These are phyloP conservation scores for Aspergillus novoparasiticus DNA, from an alignment of 2,329 filamentous ascomycete genomes.

Conservation along the genomic window DNA sequence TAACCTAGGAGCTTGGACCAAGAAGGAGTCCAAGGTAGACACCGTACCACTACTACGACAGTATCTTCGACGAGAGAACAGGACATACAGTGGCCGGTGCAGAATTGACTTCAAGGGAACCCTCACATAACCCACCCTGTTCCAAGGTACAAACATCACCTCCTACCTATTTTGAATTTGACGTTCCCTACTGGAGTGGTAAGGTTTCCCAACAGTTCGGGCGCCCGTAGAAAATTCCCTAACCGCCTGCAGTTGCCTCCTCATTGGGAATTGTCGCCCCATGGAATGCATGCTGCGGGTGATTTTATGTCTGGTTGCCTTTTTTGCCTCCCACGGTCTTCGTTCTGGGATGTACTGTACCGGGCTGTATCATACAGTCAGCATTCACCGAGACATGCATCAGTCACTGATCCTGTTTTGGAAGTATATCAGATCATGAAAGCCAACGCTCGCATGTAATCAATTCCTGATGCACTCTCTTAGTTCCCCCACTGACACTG, in stretches of 20 bases:
- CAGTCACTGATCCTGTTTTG: neutral
- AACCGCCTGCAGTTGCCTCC: neutral
- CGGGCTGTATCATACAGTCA: neutral
- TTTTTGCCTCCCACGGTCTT: neutral
- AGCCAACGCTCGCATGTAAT: neutral
- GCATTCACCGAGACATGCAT: neutral
- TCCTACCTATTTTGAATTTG: neutral
- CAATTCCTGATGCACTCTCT: neutral
- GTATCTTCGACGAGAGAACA: neutral
- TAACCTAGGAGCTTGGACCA: neutral
- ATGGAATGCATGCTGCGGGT: neutral
- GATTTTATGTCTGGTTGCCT: neutral
- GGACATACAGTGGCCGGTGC: neutral
- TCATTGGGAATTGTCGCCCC: neutral
- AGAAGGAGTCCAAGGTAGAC: neutral
- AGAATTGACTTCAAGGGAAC: neutral
- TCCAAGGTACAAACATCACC: neutral
- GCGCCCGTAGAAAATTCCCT: neutral
- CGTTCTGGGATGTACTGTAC: neutral
- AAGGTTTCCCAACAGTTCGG: constrained; percentile 7
- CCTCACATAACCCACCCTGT: neutral
- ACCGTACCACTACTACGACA: neutral
- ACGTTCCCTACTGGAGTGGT: neutral
- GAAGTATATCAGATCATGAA: neutral
- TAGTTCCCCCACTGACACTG: neutral